Evolutionary conservation across 768 basidiomycete genomes (phyloP).

Genomic region (Amanita rimosa): DNA sequence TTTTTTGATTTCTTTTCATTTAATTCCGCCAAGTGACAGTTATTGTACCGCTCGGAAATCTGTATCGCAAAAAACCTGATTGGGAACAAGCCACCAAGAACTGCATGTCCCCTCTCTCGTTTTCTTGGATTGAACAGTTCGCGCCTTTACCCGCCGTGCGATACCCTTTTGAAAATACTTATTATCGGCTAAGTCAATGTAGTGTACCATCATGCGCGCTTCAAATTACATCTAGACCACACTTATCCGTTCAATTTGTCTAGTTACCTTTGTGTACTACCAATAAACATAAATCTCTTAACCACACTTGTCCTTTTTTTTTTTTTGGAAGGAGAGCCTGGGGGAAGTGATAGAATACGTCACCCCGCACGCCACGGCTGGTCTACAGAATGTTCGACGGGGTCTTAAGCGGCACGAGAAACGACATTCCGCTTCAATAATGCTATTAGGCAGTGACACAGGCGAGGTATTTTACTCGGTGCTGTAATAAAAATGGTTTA

Average conservation of each 20-base stretch:
- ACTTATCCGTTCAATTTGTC: neutral
- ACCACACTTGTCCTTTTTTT: neutral
- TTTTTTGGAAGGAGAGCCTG: no score
- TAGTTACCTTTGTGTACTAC: neutral
- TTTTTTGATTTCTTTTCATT: neutral
- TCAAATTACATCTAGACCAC: constrained; percentile 2
- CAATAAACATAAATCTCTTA: neutral
- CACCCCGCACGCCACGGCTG: neutral
- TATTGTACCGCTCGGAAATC: neutral
- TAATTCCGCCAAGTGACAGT: constrained; percentile 1
- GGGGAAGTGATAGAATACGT: neutral
- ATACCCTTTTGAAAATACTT: constrained; percentile 2
- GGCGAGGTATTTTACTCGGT: neutral
- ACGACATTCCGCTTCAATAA: neutral
- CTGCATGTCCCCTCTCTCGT: neutral
- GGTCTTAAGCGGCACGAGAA: neutral
- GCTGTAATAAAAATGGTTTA: neutral
- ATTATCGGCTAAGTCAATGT: constrained; percentile 4
- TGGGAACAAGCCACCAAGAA: neutral
- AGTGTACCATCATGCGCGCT: constrained; percentile 6
- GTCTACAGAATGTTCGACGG: neutral
- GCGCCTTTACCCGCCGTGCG: neutral
- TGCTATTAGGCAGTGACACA: neutral
- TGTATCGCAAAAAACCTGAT: constrained; percentile 3
- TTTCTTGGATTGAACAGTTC: constrained; percentile 5